Evolutionary conservation across 106 monocot genomes (phyloP), one percentile per base, ranked within the genome.

Genomic region (Dioscorea dumetorum): DNA sequence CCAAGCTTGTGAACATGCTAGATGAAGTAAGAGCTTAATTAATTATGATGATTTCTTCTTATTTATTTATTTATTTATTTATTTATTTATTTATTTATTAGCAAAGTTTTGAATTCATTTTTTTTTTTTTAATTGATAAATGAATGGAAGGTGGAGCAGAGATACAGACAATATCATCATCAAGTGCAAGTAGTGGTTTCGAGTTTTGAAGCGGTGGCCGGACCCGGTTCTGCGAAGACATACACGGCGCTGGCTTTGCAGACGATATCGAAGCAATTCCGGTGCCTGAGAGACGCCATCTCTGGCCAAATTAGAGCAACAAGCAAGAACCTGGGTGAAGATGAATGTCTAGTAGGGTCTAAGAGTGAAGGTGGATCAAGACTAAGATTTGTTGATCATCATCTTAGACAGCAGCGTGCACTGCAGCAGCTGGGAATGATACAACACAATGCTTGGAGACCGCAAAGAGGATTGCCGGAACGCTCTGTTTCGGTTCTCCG

Each of bases 341-440:
- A 89, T 35, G 88, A 88, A 18, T 63, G 70, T 52, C 14, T 49
- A 11, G 66, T 13, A 2, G 79, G 84, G 1, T 57, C 58, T 7
- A 85, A 81, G 74, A 76, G 77, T 1, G 80, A 76, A 16, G 76
- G 78, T 2, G 88, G 86, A 0, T 92, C 97, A 12, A 77, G 91
- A 69, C 92, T 97, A 2, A 76, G 92, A 22, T 87, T 89, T 58
- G 88, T 97, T 61, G 97, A 97, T 67, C 92, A 97, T 48, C 97
- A 97, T 18, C 81, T 97, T 4, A 68, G 97, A 58, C 97, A 97
- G 84, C 92, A 97, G 80, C 76, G 89, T 12, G 92, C 97, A 1
- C 88, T 97, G 16, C 97, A 97, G 67, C 97, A 92, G 71, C 82
- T 95, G 0, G 95, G 95, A 0, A 91, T 91, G 91, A 86, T 95